Conservation (phyloP, 352 stramenopile species). For the Phytophthora sojae region DNA sequence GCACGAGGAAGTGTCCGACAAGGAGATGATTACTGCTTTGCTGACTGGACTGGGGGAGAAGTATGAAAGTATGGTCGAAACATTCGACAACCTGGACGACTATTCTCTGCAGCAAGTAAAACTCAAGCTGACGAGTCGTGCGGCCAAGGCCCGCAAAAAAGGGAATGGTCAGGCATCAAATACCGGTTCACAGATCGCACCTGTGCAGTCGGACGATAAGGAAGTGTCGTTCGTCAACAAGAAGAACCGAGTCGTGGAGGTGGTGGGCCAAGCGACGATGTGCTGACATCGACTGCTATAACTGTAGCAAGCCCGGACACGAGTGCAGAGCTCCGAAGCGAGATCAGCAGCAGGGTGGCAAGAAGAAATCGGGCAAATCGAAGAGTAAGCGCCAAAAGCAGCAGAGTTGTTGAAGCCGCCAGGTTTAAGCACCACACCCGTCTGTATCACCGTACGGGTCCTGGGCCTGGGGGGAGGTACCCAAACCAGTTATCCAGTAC, state of each 20-base stretch:
- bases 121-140: slow-evolving; percentile 4
- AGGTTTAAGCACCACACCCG: too few species aligned
- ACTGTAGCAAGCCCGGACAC: background rate
- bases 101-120: slow-evolving; percentile 12
- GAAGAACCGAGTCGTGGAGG: background rate
- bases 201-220: background rate
- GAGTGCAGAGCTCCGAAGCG: background rate
- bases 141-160: background rate
- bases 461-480: too few species aligned
- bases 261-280: background rate
- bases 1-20: slow-evolving; percentile 1
- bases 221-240: background rate
- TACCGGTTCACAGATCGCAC: background rate
- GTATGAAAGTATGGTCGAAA: slow-evolving; percentile 7
- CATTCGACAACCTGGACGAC: slow-evolving; percentile 4
- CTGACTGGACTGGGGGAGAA: slow-evolving; percentile 2
- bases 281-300: background rate
- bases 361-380: background rate
- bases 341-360: background rate
- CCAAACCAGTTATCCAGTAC: too few species aligned
- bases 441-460: too few species aligned
- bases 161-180: background rate
- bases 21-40: slow-evolving; percentile 4
- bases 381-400: background rate
- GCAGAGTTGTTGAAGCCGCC: too few species aligned